These are phyloP conservation scores for Eragrostis nindensis DNA, from an alignment of 176 grass and related monocot species.

Conservation along the genomic window DNA sequence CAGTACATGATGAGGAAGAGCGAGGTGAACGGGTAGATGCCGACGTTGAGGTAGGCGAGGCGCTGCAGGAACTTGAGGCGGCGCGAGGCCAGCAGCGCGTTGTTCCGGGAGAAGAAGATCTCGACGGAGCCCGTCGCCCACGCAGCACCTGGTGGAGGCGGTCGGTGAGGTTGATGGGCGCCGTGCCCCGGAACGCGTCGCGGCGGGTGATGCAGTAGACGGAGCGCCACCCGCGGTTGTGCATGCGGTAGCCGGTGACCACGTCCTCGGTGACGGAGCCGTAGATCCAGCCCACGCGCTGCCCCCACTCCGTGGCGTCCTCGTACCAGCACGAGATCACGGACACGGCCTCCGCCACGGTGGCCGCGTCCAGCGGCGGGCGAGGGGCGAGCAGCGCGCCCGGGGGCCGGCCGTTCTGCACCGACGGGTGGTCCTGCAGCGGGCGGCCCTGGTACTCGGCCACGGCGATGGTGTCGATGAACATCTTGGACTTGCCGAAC, in stretches of 20 bases:
- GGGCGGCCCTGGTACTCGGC: slow-evolving; percentile 90
- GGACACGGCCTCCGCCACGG: slow-evolving; percentile 66
- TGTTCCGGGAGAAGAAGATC: slow-evolving; percentile 97
- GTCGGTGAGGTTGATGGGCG: slow-evolving; percentile 94
- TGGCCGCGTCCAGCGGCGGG: slow-evolving; percentile 59
- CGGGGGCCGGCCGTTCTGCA: slow-evolving; percentile 74
- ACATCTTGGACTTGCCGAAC: slow-evolving; percentile 76
- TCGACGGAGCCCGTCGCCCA: slow-evolving; percentile 95
- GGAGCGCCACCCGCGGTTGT: slow-evolving; percentile 94
- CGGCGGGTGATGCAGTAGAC: slow-evolving; percentile 90
- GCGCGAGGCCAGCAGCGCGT: slow-evolving; percentile 65
- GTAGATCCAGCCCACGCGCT: slow-evolving; percentile 87
- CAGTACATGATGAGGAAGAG: slow-evolving; percentile 88
- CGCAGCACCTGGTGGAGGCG: slow-evolving; percentile 94
- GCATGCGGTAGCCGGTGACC: slow-evolving; percentile 88
- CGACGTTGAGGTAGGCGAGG: slow-evolving; percentile 84
- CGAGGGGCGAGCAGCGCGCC: slow-evolving; percentile 64
- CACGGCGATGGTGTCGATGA: slow-evolving; percentile 67
- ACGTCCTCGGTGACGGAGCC: slow-evolving; percentile 95
- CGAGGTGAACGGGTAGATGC: slow-evolving; percentile 86
- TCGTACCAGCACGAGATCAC: slow-evolving; percentile 97
- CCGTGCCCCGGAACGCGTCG: slow-evolving; percentile 87
- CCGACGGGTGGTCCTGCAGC: slow-evolving; percentile 76
- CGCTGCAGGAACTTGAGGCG: slow-evolving; percentile 91
- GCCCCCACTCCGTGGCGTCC: slow-evolving; percentile 83